Conservation (phyloP, 2,329 filamentous ascomycete species). For the Cladosporium sp. region DNA sequence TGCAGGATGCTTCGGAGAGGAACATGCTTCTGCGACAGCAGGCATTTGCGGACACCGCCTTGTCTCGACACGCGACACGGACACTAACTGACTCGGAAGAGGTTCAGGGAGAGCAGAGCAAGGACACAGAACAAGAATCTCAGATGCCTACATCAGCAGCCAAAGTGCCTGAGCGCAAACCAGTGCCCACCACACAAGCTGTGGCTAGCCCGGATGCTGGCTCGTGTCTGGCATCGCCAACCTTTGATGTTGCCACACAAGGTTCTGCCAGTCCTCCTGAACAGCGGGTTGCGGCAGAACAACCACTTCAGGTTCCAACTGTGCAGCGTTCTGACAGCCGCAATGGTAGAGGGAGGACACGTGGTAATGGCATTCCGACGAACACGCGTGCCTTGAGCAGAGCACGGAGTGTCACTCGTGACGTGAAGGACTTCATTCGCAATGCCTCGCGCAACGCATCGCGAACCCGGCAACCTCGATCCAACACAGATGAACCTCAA, state of each 20-base stretch:
- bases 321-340: slow-evolving; percentile 10
- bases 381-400: slow-evolving; percentile 23
- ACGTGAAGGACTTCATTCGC: slow-evolving; percentile 20
- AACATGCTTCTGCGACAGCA: slow-evolving; percentile 31
- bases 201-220: neutral
- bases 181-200: slow-evolving; percentile 24
- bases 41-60: slow-evolving; percentile 4
- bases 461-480: neutral
- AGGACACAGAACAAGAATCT: slow-evolving; percentile 16
- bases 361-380: slow-evolving; percentile 6
- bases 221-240: slow-evolving; percentile 1
- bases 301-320: neutral
- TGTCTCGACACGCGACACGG: slow-evolving; percentile 14
- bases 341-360: slow-evolving; percentile 4
- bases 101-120: slow-evolving; percentile 1
- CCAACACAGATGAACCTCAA: neutral
- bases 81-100: neutral
- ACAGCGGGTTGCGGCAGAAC: neutral
- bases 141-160: slow-evolving; percentile 21
- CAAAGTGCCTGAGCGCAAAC: slow-evolving; percentile 29
- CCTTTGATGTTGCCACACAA: neutral
- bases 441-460: slow-evolving; percentile 13
- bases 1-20: slow-evolving; percentile 44
- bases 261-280: neutral
- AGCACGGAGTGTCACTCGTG: slow-evolving; percentile 23